These are phyloP conservation scores for Pythium biforme DNA, from an alignment of 352 stramenopile genomes.

Conservation along the genomic window DNA sequence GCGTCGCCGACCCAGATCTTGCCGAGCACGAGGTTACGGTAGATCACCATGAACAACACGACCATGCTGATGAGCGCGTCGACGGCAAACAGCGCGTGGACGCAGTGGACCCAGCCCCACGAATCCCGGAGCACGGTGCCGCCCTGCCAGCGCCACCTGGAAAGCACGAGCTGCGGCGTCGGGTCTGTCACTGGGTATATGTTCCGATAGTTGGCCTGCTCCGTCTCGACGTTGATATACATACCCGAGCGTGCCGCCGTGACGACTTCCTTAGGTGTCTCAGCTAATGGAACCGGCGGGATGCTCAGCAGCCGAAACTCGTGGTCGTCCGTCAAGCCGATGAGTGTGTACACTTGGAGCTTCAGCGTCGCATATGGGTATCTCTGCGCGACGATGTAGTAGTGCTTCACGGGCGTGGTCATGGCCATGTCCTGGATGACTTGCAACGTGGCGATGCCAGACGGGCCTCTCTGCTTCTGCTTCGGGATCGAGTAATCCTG, in stretches of 20 bases:
- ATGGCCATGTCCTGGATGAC: slow-evolving; percentile 25
- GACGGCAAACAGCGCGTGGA: slow-evolving; percentile 42
- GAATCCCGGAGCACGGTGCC: slow-evolving; percentile 31
- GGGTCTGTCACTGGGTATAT: neutral
- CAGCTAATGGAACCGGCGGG: neutral
- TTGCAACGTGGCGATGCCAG: slow-evolving; percentile 15
- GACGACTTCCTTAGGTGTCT: neutral
- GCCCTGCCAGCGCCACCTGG: slow-evolving; percentile 23
- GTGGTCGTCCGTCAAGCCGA: slow-evolving; percentile 6
- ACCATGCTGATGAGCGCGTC: slow-evolving; percentile 1
- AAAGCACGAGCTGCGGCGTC: too few species aligned
- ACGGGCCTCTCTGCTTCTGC: slow-evolving; percentile 5
- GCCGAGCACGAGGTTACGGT: slow-evolving; percentile 5
- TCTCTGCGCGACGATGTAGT: slow-evolving; percentile 18
- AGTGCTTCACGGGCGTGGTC: neutral
- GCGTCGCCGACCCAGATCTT: slow-evolving; percentile 23
- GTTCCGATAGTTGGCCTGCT: slow-evolving; percentile 21
- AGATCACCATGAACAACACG: slow-evolving; percentile 30
- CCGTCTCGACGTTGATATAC: slow-evolving; percentile 8
- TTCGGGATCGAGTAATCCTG: slow-evolving; percentile 25
- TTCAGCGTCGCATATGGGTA: slow-evolving; percentile 18
- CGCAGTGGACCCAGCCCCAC: slow-evolving; percentile 49
- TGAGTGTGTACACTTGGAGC: slow-evolving; percentile 15
- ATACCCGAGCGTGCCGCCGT: slow-evolving; percentile 15
- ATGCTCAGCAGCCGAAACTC: slow-evolving; percentile 23